Evolutionary conservation across 192 early-diverging fungal species (phyloP).

Genomic region (Entomortierella parvispora): DNA sequence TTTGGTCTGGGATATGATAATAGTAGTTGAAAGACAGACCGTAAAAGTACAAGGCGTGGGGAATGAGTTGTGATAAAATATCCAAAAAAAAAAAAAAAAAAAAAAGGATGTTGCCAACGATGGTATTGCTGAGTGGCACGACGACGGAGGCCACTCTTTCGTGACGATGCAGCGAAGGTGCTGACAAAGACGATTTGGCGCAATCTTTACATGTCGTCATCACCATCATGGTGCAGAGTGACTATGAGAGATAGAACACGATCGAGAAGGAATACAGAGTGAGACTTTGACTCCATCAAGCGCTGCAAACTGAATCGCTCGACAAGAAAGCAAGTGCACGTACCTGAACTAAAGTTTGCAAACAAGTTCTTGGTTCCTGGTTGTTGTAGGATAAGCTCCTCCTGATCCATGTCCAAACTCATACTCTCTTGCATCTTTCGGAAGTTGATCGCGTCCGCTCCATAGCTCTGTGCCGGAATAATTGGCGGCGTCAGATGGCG

Average conservation of each 20-base stretch:
- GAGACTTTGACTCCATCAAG: too few relatives aligned
- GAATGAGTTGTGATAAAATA: too few relatives aligned
- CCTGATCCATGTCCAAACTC: conserved; percentile 73
- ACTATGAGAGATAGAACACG: conserved; percentile 11
- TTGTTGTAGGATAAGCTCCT: conserved; percentile 48
- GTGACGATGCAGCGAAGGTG: too few relatives aligned
- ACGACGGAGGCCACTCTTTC: too few relatives aligned
- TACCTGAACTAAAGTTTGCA: conserved; percentile 70
- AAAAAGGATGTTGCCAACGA: too few relatives aligned
- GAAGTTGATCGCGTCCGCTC: conserved; percentile 77
- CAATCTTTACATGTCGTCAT: conserved; percentile 8
- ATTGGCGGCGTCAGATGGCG: conserved; percentile 89
- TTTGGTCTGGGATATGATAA: too few relatives aligned
- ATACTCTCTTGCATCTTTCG: conserved; percentile 70
- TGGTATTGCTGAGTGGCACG: too few relatives aligned
- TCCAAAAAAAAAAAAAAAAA: too few relatives aligned
- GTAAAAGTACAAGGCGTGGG: too few relatives aligned
- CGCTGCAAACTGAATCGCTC: too few relatives aligned
- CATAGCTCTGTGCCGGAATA: conserved; percentile 70
- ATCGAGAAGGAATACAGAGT: conserved; percentile 1
- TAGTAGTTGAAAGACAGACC: too few relatives aligned
- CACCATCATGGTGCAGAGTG: conserved; percentile 32
- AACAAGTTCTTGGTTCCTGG: conserved; percentile 60
- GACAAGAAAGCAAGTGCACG: conserved; percentile 1
- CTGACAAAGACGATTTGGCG: too few relatives aligned